phyloP scores from a whole-genome alignment of 1,139 yeast genomes.

The Zygoascus hellenicus region DNA sequence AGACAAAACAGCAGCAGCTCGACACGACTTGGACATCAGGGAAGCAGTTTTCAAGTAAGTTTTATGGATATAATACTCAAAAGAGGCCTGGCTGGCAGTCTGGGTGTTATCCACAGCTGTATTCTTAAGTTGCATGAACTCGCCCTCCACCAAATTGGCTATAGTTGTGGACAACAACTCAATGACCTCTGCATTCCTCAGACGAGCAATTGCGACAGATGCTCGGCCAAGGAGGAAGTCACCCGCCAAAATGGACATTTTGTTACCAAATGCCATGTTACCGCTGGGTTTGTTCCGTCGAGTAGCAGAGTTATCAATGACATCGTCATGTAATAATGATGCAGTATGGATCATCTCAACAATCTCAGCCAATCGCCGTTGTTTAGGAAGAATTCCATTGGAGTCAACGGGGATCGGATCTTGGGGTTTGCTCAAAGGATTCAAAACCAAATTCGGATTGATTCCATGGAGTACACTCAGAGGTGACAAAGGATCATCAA shows the following conservation, averaged over 20 bases:
- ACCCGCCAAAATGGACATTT: conserved; percentile 96
- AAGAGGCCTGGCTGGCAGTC: conserved; percentile 75
- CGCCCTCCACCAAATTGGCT: conserved; percentile 96
- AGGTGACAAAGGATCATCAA: conserved; percentile 57
- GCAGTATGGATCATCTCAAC: conserved; percentile 99
- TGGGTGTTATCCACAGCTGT: conserved; percentile 65
- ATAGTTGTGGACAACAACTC: conserved; percentile 92
- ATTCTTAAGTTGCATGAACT: conserved; percentile 95
- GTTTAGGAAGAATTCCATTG: conserved; percentile 77
- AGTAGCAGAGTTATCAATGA: conserved; percentile 86
- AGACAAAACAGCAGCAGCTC: conserved; percentile 90
- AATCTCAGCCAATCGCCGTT: conserved; percentile 90
- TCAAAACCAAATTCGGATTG: conserved; percentile 70
- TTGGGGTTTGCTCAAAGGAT: conserved; percentile 80
- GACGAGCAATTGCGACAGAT: conserved; percentile 87
- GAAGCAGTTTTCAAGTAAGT: conserved; percentile 94
- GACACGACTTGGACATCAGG: conserved; percentile 87
- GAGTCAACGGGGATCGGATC: conserved; percentile 51
- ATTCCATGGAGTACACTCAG: conserved; percentile 80
- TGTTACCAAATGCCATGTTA: conserved; percentile 88
- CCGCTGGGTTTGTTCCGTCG: conserved; percentile 91
- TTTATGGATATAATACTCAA: conserved; percentile 90
- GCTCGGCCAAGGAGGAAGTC: conserved; percentile 94
- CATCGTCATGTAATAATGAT: conserved; percentile 93
- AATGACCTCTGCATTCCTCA: conserved; percentile 94